These are phyloP conservation scores for Datura wrightii DNA, from an alignment of 257 asterid genomes.

Conservation along the genomic window DNA sequence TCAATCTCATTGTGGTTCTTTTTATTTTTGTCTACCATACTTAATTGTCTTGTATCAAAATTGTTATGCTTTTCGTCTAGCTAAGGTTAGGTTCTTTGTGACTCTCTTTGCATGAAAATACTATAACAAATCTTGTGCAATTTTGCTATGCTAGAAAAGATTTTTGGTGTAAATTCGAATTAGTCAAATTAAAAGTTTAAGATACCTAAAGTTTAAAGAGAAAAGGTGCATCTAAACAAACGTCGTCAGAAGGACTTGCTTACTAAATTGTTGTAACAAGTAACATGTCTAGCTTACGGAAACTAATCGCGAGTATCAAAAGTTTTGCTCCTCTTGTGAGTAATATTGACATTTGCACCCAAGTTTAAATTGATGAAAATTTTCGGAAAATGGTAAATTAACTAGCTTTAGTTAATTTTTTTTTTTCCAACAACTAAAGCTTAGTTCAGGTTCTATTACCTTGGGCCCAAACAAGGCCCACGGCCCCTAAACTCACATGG, in stretches of 20 bases:
- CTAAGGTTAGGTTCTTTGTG: background rate
- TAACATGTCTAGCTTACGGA: background rate
- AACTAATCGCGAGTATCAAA: background rate
- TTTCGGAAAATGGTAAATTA: background rate
- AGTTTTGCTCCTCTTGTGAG: background rate
- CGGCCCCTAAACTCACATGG: background rate
- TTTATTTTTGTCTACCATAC: conserved; percentile 50
- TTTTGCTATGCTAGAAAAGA: background rate
- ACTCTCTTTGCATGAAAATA: background rate
- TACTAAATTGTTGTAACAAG: background rate
- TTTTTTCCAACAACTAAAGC: background rate
- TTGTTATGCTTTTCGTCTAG: conserved; percentile 35
- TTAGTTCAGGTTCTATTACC: background rate
- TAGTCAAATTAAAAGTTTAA: background rate
- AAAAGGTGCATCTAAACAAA: background rate
- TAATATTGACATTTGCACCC: background rate
- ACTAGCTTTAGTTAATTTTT: no score
- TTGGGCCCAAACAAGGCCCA: background rate
- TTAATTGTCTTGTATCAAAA: conserved; percentile 43
- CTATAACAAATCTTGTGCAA: background rate
- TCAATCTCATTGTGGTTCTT: conserved; percentile 42
- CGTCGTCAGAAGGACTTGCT: background rate
- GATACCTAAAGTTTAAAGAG: background rate
- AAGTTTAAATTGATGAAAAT: background rate
- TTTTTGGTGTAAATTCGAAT: background rate